A percentile compares a stretch with the other conserved stretches of the same genome.
Evolutionary conservation across 306 rosid genomes (phyloP).

Genomic region (Pyrus betulifolia): DNA sequence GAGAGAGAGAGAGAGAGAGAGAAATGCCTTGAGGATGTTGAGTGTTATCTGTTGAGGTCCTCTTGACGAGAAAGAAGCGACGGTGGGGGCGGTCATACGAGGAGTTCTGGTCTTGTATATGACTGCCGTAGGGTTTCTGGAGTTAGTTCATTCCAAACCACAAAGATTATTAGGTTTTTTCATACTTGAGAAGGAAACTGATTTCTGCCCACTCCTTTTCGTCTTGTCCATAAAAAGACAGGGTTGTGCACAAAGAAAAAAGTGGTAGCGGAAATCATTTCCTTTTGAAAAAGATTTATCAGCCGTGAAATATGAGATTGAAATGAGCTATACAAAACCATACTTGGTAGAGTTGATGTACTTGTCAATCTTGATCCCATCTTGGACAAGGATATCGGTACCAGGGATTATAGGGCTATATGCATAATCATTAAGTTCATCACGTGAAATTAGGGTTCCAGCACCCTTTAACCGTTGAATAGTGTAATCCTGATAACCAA

Average conservation of each 20-base stretch:
- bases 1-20: neutral
- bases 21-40: slow-evolving; percentile 60
- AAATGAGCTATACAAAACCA: neutral
- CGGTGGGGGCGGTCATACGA: slow-evolving; percentile 37
- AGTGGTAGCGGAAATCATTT: neutral
- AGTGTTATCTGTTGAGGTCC: slow-evolving; percentile 53
- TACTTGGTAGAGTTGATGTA: slow-evolving; percentile 81
- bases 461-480: slow-evolving; percentile 44
- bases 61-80: slow-evolving; percentile 73
- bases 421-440: slow-evolving; percentile 24
- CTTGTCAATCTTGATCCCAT: slow-evolving; percentile 27
- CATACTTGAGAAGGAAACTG: neutral
- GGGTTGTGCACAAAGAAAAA: neutral
- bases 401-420: slow-evolving; percentile 44
- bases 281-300: neutral
- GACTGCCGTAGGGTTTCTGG: slow-evolving; percentile 55
- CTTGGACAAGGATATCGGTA: slow-evolving; percentile 25
- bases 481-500: slow-evolving; percentile 26
- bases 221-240: neutral
- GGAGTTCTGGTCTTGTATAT: slow-evolving; percentile 34
- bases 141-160: neutral
- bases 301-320: neutral
- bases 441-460: slow-evolving; percentile 46
- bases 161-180: neutral
- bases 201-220: neutral